Evolutionary conservation across 106 monocot species (phyloP).

Genomic region (Allium sativum): DNA sequence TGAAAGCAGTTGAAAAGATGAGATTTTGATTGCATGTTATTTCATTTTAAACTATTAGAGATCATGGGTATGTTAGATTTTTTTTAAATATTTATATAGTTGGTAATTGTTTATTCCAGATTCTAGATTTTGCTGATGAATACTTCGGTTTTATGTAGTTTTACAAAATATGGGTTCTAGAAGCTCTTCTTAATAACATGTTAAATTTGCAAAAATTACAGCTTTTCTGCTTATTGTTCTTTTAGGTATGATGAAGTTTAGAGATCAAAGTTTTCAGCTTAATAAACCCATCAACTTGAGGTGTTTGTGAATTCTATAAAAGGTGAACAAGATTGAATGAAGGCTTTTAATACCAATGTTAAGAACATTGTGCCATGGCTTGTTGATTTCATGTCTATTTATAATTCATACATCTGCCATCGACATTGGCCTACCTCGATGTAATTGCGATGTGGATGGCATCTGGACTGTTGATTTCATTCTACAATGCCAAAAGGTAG

Average conservation of each 20-base stretch:
- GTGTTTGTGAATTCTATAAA: background rate
- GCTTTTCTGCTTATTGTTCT: background rate
- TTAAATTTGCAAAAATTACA: background rate
- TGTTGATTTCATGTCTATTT: slow-evolving; percentile 11
- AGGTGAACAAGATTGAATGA: slow-evolving; percentile 15
- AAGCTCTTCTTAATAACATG: background rate
- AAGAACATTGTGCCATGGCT: slow-evolving; percentile 19
- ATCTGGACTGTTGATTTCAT: slow-evolving; percentile 36
- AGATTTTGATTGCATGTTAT: slow-evolving; percentile 1
- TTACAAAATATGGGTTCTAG: background rate
- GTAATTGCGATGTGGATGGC: slow-evolving; percentile 39
- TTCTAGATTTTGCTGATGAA: background rate
- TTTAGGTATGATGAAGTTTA: slow-evolving; percentile 1
- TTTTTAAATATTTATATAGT: background rate
- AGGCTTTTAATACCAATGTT: slow-evolving; percentile 17
- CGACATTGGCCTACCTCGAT: slow-evolving; percentile 14
- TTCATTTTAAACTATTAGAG: background rate
- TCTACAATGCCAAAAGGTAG: slow-evolving; percentile 47
- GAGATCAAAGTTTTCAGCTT: slow-evolving; percentile 1
- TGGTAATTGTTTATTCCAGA: background rate
- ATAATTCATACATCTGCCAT: slow-evolving; percentile 13
- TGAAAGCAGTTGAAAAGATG: background rate
- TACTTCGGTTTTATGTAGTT: slow-evolving; percentile 1
- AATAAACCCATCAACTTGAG: background rate
- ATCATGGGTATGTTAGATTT: slow-evolving; percentile 8